Percentiles rank a stretch among this genome's conserved stretches.
These are phyloP conservation scores for Fusarium ramigenum DNA, from an alignment of 2,329 filamentous ascomycete genomes.

Conservation along the genomic window DNA sequence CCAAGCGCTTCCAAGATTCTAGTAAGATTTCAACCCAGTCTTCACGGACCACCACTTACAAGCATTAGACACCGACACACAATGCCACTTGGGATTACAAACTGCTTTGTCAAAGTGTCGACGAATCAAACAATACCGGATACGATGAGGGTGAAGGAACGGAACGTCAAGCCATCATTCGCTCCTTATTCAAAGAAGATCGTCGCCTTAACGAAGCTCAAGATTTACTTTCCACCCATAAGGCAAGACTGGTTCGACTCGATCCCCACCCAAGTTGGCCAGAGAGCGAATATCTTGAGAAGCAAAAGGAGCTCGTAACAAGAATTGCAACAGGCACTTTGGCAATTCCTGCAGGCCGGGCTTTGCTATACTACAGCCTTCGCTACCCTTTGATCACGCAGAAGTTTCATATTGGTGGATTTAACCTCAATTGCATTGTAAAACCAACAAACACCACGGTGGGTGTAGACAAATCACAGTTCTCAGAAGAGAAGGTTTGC, in stretches of 20 bases:
- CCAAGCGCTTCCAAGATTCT: slow-evolving; percentile 52
- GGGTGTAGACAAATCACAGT: slow-evolving; percentile 86
- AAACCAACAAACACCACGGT: slow-evolving; percentile 92
- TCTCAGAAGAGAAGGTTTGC: slow-evolving; percentile 95
- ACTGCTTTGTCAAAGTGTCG: slow-evolving; percentile 75
- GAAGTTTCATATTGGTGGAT: slow-evolving; percentile 87
- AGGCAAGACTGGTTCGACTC: slow-evolving; percentile 81
- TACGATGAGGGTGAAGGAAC: slow-evolving; percentile 84
- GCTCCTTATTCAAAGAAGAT: slow-evolving; percentile 90
- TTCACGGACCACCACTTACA: slow-evolving; percentile 38
- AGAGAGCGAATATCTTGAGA: slow-evolving; percentile 88
- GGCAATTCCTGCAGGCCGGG: slow-evolving; percentile 87
- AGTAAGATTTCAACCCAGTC: slow-evolving; percentile 46
- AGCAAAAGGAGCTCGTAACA: slow-evolving; percentile 89
- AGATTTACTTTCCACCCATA: slow-evolving; percentile 84
- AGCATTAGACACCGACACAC: slow-evolving; percentile 67
- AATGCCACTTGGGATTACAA: slow-evolving; percentile 78
- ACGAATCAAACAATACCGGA: slow-evolving; percentile 66
- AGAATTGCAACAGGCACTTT: slow-evolving; percentile 87
- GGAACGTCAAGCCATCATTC: slow-evolving; percentile 83
- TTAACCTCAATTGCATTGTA: slow-evolving; percentile 91
- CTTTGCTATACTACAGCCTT: slow-evolving; percentile 86
- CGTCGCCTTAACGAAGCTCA: slow-evolving; percentile 88
- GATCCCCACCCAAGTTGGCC: slow-evolving; percentile 79
- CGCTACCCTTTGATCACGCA: slow-evolving; percentile 91